Base-by-base conservation (phyloP, 192 early-diverging fungal species). In the Anaeromyces robustus region DNA sequence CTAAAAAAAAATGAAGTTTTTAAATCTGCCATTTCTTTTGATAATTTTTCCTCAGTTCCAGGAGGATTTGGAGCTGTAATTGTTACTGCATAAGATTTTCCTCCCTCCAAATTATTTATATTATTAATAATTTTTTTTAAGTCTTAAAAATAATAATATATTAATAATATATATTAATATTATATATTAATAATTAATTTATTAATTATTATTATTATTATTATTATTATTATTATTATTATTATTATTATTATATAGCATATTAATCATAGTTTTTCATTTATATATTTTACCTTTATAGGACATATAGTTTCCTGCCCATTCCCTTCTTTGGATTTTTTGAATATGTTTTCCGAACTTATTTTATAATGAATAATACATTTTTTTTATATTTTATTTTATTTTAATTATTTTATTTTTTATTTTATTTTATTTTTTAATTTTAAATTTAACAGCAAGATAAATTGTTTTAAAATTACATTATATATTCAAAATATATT, bases 1-100 rank as follows among this genome's bases (percentile, higher is more conserved):
- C 94, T 96, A 88, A 94, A 98, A 85, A 99, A 99, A 86, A 99
- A 99, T 30, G 93, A 92, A 0, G 95, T 94, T 82, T 98, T 99
- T 82, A 96, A 92, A 11, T 94, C 93, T 84, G 95, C 90, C 77
- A 96, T 81, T 79, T 87, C 84, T 22, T 80, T 52, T 52, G 16
- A 22, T 52, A 52, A 52, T 22, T 52, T 18, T 4, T 52, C 43
- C 0, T 52, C 43, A 52, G 16, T 52, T 4, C 19, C 19, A 0
- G 5, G 11, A 4, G 16, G 16, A 52, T 52, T 41, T 14, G 39
- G 39, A 14, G 39, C 43, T 22, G 43, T 52, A 52, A 52, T 52
- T 4, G 19, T 52, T 18, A 22, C 43, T 4, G 43, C 2, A 22
- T 52, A 52, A 52, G 43, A 52, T 22, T 52, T 52, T 2, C 43